phyloP scores from a whole-genome alignment of 129 eudicot genomes.

The Lactuca sativa region DNA sequence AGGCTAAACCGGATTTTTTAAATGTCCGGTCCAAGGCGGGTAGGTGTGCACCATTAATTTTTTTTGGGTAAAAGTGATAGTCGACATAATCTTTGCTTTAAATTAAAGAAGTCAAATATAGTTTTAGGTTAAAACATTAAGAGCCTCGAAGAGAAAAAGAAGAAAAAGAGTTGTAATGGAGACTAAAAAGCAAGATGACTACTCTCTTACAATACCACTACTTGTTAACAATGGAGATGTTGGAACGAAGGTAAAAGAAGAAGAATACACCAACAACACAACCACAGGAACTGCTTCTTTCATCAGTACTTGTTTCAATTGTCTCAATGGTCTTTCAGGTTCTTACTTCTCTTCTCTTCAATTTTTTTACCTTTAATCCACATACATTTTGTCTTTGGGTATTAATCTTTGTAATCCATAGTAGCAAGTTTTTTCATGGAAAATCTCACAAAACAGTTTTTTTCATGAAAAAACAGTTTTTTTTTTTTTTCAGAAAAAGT shows the following conservation, averaged over 20 bases:
- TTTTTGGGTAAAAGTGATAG: no score
- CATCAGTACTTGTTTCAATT: constrained; percentile 68
- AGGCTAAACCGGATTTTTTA: no score
- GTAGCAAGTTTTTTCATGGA: no score
- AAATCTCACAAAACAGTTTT: no score
- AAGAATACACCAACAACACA: constrained; percentile 9
- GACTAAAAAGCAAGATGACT: constrained; percentile 25
- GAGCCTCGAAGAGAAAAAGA: background rate
- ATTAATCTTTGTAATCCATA: background rate
- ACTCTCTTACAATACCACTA: constrained; percentile 34
- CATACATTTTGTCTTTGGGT: background rate
- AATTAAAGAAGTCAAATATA: no score
- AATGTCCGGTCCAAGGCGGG: no score
- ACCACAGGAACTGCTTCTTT: constrained; percentile 48
- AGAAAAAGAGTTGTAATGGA: constrained; percentile 24
- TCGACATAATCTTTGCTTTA: no score
- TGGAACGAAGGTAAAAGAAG: constrained; percentile 24
- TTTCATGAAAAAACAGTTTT: no score
- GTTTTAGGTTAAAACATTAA: background rate
- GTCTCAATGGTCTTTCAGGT: constrained; percentile 87
- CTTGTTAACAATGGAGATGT: constrained; percentile 13
- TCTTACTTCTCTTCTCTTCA: background rate
- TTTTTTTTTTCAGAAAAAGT: no score
- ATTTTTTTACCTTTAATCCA: background rate
- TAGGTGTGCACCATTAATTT: no score